Percentiles rank a stretch among this genome's conserved stretches.
phyloP scores from a whole-genome alignment of 306 rosid species.

The Trifolium fragiferum region DNA sequence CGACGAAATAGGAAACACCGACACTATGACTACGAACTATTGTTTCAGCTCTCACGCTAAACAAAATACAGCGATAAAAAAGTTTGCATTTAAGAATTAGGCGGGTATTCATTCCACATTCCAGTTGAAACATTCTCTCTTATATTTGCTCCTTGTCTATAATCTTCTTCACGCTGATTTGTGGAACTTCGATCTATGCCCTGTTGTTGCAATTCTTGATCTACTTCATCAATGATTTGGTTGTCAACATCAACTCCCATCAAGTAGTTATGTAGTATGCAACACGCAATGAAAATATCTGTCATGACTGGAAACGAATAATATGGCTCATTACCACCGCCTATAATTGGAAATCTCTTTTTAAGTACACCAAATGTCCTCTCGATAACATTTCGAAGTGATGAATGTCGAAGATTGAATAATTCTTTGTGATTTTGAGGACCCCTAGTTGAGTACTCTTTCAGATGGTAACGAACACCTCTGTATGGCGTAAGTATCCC shows the following conservation, averaged over 20 bases:
- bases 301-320: neutral
- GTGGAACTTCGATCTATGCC: neutral
- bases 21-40: too few species aligned
- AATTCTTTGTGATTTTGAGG: neutral
- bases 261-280: neutral
- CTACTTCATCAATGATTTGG: neutral
- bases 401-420: neutral
- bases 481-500: slow-evolving; percentile 3
- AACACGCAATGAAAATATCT: neutral
- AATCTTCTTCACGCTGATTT: neutral
- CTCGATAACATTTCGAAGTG: neutral
- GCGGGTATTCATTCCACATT: neutral
- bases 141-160: neutral
- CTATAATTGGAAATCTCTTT: neutral
- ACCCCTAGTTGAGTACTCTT: neutral
- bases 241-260: neutral
- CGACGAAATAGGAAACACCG: too few species aligned
- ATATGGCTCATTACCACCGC: neutral
- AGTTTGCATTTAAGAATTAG: too few species aligned
- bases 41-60: neutral
- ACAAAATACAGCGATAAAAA: neutral
- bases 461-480: neutral
- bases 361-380: neutral
- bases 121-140: neutral
- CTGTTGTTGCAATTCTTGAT: neutral